Conservation (phyloP, 768 basidiomycete genomes). For the Podaxis mareebaensis region DNA sequence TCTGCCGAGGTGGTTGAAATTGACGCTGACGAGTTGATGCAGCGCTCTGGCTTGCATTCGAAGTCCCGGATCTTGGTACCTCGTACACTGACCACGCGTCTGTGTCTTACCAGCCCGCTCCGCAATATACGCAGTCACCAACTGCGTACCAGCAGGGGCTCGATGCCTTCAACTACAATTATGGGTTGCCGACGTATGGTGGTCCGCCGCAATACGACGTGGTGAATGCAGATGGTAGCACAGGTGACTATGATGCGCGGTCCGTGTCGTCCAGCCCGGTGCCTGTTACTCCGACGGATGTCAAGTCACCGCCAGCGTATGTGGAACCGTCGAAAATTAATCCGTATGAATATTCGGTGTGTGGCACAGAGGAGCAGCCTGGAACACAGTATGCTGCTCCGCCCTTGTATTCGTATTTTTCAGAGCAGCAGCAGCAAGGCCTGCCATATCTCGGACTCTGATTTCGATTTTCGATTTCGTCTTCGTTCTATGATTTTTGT, state of each 20-base stretch:
- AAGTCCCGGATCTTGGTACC: not conserved
- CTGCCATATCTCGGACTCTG: not conserved
- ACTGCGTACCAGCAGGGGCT: not conserved
- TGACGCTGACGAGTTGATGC: not conserved
- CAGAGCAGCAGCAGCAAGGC: conserved; percentile 3
- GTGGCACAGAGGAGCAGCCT: not conserved
- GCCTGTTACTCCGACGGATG: conserved; percentile 8
- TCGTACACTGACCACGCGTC: not conserved
- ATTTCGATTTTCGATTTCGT: not conserved
- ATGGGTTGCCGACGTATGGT: conserved; percentile 2
- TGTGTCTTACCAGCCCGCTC: not conserved
- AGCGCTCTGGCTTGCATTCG: conserved; percentile 5
- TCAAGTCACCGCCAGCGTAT: not conserved
- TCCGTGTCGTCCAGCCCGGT: conserved; percentile 10
- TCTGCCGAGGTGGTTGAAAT: not conserved
- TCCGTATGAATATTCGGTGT: conserved; percentile 9
- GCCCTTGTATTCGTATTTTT: conserved; percentile 6
- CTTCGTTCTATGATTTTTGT: not conserved
- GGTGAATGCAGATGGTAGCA: not conserved
- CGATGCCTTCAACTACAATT: not conserved
- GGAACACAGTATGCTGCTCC: conserved; percentile 1
- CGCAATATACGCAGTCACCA: conserved; percentile 6
- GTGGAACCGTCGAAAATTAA: conserved; percentile 10
- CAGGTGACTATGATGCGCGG: not conserved
- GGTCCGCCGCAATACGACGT: conserved; percentile 1